phyloP scores from a whole-genome alignment of 768 basidiomycete species.

The Rickenella mellea region DNA sequence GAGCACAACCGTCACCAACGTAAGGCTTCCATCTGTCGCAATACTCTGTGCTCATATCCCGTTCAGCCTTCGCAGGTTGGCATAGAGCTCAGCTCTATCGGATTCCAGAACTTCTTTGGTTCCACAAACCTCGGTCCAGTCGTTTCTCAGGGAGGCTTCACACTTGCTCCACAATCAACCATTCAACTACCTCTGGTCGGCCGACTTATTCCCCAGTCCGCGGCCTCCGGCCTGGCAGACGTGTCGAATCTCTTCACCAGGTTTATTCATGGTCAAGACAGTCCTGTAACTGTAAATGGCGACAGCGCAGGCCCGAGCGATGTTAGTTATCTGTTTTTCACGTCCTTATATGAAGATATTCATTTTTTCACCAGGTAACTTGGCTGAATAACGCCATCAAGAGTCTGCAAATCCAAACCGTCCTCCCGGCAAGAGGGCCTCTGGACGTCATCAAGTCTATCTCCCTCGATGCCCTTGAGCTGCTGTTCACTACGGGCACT shows the following conservation, averaged over 20 bases:
- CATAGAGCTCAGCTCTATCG: conserved; percentile 48
- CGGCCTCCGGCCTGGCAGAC: conserved; percentile 38
- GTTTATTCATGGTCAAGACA: conserved; percentile 60
- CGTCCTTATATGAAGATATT: background rate
- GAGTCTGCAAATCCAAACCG: conserved; percentile 44
- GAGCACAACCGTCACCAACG: conserved; percentile 49
- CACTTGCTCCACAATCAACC: conserved; percentile 43
- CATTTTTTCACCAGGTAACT: conserved; percentile 34
- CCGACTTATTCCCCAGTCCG: conserved; percentile 53
- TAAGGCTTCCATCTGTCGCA: conserved; percentile 22
- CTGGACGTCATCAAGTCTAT: conserved; percentile 59
- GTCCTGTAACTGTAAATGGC: conserved; percentile 48
- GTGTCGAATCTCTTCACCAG: conserved; percentile 64
- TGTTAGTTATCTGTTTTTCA: conserved; percentile 23
- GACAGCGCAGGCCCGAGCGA: conserved; percentile 46
- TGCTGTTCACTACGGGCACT: conserved; percentile 48
- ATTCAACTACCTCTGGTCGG: conserved; percentile 47
- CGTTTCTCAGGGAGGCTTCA: conserved; percentile 36
- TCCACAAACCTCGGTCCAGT: conserved; percentile 52
- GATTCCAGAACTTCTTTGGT: conserved; percentile 49
- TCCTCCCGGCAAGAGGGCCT: conserved; percentile 53
- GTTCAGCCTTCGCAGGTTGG: conserved; percentile 67
- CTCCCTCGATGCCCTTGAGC: conserved; percentile 43
- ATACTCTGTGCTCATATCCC: too few relatives aligned
- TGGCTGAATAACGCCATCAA: conserved; percentile 71